Base-by-base conservation (phyloP, 2,329 filamentous ascomycete species). In the Aspergillus candidus region DNA sequence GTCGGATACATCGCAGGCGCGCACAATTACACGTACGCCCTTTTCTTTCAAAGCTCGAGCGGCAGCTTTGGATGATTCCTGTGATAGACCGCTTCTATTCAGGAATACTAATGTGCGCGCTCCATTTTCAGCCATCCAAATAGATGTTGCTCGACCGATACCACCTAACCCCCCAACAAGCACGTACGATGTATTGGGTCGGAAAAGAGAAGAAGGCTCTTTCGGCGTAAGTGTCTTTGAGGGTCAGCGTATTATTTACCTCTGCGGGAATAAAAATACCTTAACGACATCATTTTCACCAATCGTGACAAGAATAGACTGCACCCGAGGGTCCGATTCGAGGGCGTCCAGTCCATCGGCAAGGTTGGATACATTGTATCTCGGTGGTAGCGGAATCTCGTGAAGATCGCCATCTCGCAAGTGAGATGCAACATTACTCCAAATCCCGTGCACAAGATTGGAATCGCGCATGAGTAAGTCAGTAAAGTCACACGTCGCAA, bases 31-130 rank as follows among this genome's bases (percentile, higher is more conserved):
- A 12, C 41, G 46, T 3, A 53, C 43, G 6, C 55, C 58, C 12
- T 47, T 43, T 11, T 52, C 17, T 38, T 41, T 22, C 13, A 63
- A 39, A 4, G 46, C 46, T 53, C 46, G 37, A 43, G 50, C 2
- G 33, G 40, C 11, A 46, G 43, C 7, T 57, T 55, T 6, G 52
- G 58, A 8, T 56, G 54, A 15, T 1, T 15, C 15, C 1, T 31
- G 47, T 5, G 49, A 46, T 4, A 41, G 14, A 6, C 56, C 58
- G 33, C 67, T 72, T 35, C 79, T 68, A 10, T 73, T 79, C 1
- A 82, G 47, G 37, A 81, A 75, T 6, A 73, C 70, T 3, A 83
- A 43, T 42, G 74, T 62, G 22, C 62, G 69, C 0, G 72, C 79
- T 2, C 80, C 79, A 4, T 72, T 69, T 7, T 60, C 55, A 12